Conservation (phyloP, 129 eudicot species). For the Tanacetum coccineum region DNA sequence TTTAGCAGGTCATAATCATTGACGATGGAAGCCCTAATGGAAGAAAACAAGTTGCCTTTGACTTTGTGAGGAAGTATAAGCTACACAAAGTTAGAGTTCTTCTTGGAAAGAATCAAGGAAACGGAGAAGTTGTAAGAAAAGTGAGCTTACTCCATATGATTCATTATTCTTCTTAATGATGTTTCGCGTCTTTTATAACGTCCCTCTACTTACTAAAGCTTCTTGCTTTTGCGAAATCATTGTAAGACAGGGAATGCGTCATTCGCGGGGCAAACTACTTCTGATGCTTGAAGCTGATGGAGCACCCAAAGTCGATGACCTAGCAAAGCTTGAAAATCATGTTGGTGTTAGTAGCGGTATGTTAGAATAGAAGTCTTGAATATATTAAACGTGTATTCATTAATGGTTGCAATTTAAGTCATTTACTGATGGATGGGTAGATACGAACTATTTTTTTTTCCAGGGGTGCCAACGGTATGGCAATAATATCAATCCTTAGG, state of each 20-base stretch:
- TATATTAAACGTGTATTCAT: background rate
- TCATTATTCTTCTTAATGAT: background rate
- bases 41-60: conserved; percentile 73
- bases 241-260: no score
- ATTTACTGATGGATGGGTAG: background rate
- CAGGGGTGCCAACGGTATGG: no score
- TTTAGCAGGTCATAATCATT: conserved; percentile 66
- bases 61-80: conserved; percentile 66
- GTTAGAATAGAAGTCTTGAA: background rate
- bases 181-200: no score
- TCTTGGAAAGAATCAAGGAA: conserved; percentile 94
- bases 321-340: conserved; percentile 95
- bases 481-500: no score
- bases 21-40: conserved; percentile 92
- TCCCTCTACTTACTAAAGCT: no score
- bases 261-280: conserved; percentile 78
- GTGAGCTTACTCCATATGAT: conserved; percentile 55
- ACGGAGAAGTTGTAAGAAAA: conserved; percentile 99
- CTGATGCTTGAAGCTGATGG: conserved; percentile 99
- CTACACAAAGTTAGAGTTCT: conserved; percentile 84
- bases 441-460: no score
- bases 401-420: no score
- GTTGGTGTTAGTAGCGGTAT: conserved; percentile 32
- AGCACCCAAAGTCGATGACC: conserved; percentile 89
- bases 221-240: no score